These are phyloP conservation scores for Quercus robur DNA, from an alignment of 306 rosid species.

Conservation along the genomic window DNA sequence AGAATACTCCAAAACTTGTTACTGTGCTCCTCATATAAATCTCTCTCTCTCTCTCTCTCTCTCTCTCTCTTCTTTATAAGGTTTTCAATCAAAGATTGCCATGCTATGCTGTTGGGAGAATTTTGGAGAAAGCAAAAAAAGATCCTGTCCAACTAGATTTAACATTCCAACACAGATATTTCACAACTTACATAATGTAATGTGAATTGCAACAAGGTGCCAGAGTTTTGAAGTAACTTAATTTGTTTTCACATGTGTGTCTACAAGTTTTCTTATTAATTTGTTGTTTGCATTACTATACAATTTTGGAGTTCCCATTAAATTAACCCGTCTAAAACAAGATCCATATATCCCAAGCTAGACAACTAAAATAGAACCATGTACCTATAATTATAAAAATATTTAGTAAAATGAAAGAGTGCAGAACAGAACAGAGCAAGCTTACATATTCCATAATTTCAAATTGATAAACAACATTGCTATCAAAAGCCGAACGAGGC, in stretches of 20 bases:
- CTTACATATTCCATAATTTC: conserved; percentile 99
- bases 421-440: not conserved
- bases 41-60: not conserved
- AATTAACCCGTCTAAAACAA: not conserved
- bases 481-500: conserved; percentile 62
- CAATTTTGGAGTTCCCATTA: not conserved
- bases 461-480: conserved; percentile 74
- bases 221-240: not conserved
- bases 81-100: not conserved
- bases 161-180: not conserved
- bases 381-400: not conserved
- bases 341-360: not conserved
- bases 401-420: not conserved
- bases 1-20: not conserved
- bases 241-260: not conserved
- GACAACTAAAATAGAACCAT: no score
- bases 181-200: not conserved
- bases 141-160: not conserved
- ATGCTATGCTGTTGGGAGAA: not conserved
- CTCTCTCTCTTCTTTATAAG: not conserved
- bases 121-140: not conserved
- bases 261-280: not conserved
- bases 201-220: not conserved
- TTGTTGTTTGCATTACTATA: not conserved
- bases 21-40: not conserved